Evolutionary conservation across 305 asterid genomes (phyloP).

Genomic region (Fraxinus velutina): DNA sequence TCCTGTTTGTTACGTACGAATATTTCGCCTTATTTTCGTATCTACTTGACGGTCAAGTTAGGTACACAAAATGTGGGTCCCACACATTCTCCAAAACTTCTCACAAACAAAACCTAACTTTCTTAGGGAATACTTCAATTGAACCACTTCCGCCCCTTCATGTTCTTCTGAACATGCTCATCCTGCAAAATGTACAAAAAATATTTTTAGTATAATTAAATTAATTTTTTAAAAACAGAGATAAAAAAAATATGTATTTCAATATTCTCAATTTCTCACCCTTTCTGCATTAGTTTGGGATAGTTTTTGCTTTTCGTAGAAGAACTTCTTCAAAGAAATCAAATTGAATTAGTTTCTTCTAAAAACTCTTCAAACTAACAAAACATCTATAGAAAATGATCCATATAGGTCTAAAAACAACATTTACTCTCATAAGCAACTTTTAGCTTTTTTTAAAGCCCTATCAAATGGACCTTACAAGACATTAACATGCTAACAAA

Average conservation of each 20-base stretch:
- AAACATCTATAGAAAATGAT: not conserved
- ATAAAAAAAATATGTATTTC: not conserved
- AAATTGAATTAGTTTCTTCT: not conserved
- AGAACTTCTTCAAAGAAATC: not conserved
- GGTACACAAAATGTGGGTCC: not conserved
- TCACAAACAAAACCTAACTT: slow-evolving; percentile 17
- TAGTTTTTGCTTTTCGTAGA: not conserved
- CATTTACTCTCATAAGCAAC: not conserved
- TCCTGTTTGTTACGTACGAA: not conserved
- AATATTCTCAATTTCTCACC: slow-evolving; percentile 27
- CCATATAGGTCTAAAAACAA: not conserved
- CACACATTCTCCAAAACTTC: not conserved
- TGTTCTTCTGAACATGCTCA: slow-evolving; percentile 29
- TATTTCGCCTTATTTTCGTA: not conserved
- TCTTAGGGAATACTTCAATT: slow-evolving; percentile 35
- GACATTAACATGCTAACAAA: not conserved
- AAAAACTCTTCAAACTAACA: not conserved
- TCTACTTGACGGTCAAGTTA: not conserved
- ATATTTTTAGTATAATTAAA: slow-evolving; percentile 9
- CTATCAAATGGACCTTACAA: not conserved
- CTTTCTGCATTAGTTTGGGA: slow-evolving; percentile 17
- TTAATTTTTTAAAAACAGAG: not conserved
- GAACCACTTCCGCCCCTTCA: slow-evolving; percentile 39
- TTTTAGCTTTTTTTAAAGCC: not conserved
- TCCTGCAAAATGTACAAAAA: slow-evolving; percentile 33